These are phyloP conservation scores for Dioscorea zingiberensis DNA, from an alignment of 106 monocot species.

Conservation along the genomic window DNA sequence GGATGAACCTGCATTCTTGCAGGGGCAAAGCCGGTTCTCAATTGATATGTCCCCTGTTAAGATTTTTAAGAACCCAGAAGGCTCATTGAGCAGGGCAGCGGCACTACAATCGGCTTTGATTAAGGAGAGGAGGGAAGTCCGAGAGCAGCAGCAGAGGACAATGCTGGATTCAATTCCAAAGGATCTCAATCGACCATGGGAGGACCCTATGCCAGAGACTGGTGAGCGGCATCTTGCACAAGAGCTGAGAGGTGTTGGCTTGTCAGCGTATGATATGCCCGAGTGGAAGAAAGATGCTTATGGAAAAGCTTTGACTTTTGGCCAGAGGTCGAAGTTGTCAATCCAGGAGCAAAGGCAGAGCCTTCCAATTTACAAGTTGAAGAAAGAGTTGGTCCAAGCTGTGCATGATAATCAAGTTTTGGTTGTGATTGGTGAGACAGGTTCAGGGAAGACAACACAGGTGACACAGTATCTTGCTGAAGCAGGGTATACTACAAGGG, in stretches of 20 bases:
- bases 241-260: constrained; percentile 86
- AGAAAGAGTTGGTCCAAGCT: constrained; percentile 90
- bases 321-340: constrained; percentile 84
- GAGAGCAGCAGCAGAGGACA: constrained; percentile 90
- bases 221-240: constrained; percentile 94
- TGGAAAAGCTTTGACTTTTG: constrained; percentile 88
- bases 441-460: constrained; percentile 95
- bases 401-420: constrained; percentile 89
- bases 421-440: constrained; percentile 95
- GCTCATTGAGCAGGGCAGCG: constrained; percentile 83
- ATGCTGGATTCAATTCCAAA: constrained; percentile 97
- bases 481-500: constrained; percentile 85
- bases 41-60: constrained; percentile 97
- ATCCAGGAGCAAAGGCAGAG: constrained; percentile 92
- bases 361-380: constrained; percentile 87
- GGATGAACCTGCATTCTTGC: constrained; percentile 90
- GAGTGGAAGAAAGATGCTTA: constrained; percentile 99
- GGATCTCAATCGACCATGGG: constrained; percentile 96
- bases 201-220: constrained; percentile 98
- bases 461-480: constrained; percentile 95
- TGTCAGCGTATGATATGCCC: too few relatives aligned
- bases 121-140: constrained; percentile 90
- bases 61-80: too few relatives aligned
- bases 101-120: constrained; percentile 92
- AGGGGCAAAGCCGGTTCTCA: constrained; percentile 83